phyloP scores from a whole-genome alignment of 495 filamentous ascomycete genomes.

The Penicillium waksmanii region DNA sequence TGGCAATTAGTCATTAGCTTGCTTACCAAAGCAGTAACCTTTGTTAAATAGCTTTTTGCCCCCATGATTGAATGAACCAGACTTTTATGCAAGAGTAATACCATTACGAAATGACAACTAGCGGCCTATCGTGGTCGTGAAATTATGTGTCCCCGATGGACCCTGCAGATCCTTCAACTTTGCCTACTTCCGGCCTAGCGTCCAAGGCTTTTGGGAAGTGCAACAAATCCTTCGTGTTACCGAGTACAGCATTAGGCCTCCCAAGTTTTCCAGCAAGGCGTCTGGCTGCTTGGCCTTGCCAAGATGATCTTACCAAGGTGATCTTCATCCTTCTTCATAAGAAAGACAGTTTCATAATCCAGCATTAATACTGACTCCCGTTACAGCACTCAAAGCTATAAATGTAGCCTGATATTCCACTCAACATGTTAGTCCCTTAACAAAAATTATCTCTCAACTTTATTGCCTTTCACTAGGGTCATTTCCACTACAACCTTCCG shows the following conservation, averaged over 20 bases:
- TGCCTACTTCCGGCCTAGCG: conserved; percentile 6
- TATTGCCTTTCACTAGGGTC: background rate
- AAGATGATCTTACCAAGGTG: too few species aligned
- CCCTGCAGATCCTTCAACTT: conserved; percentile 8
- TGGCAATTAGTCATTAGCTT: too few species aligned
- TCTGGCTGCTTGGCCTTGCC: conserved; percentile 9
- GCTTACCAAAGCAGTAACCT: too few species aligned
- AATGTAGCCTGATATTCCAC: background rate
- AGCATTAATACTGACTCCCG: background rate
- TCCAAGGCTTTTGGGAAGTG: background rate
- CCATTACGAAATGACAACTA: too few species aligned
- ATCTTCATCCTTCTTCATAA: conserved; percentile 13
- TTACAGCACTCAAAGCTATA: background rate
- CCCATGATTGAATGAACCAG: too few species aligned
- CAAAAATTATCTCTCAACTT: conserved; percentile 1
- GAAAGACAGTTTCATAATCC: background rate
- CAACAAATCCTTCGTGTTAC: background rate
- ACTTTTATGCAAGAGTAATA: too few species aligned
- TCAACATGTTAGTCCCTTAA: conserved; percentile 5
- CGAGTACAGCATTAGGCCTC: conserved; percentile 10
- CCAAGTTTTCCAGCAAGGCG: conserved; percentile 3
- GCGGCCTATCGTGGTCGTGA: too few species aligned
- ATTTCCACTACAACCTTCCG: conserved; percentile 4
- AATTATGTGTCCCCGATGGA: too few species aligned
- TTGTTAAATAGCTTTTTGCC: too few species aligned